phyloP scores from a whole-genome alignment of 306 rosid genomes.

The Rubus idaeus region DNA sequence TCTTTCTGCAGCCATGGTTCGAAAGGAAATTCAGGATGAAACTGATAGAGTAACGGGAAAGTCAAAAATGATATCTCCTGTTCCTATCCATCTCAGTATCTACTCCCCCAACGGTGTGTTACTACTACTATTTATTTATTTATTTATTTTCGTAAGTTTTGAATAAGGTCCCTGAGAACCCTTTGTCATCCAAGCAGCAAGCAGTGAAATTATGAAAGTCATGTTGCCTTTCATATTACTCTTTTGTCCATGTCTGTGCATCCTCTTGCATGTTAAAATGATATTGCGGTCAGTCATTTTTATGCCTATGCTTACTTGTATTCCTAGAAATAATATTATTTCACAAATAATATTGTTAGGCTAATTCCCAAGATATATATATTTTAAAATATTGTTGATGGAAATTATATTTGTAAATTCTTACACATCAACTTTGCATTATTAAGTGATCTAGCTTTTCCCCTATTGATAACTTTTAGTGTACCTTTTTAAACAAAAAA shows the following conservation, averaged over 20 bases:
- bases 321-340: not conserved
- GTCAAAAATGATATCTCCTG: conserved; percentile 81
- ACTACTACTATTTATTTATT: not conserved
- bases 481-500: not conserved
- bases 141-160: not conserved
- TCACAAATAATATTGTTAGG: not conserved
- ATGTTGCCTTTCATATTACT: not conserved
- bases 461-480: not conserved
- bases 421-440: not conserved
- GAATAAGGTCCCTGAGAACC: not conserved
- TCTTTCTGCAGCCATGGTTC: conserved; percentile 63
- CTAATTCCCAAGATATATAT: not conserved
- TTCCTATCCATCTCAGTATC: conserved; percentile 98
- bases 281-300: not conserved
- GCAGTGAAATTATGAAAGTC: not conserved
- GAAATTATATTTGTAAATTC: not conserved
- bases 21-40: conserved; percentile 92
- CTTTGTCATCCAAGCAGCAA: not conserved
- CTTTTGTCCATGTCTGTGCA: not conserved
- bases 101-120: conserved; percentile 85
- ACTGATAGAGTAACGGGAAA: conserved; percentile 89
- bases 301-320: not conserved
- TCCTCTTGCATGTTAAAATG: not conserved
- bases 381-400: not conserved
- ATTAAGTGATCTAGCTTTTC: not conserved